Percentiles rank a stretch among this genome's conserved stretches.
Conservation (phyloP, 768 basidiomycete genomes). For the Harrya chromipes region DNA sequence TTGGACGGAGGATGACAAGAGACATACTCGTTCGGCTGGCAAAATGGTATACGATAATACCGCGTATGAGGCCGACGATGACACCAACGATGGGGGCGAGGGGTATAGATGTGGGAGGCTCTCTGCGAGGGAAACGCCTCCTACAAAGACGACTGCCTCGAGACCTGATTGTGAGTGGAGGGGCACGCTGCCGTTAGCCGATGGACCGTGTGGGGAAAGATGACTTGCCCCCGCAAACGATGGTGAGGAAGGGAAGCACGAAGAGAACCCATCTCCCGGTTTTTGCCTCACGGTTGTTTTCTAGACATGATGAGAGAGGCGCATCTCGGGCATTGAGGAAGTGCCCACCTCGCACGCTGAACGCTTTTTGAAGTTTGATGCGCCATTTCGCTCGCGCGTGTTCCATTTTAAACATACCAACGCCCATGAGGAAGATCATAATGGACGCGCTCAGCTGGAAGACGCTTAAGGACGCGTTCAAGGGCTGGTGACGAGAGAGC, state of each 20-base stretch:
- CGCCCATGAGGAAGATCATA: conserved; percentile 91
- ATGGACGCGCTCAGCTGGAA: conserved; percentile 69
- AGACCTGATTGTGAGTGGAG: conserved; percentile 52
- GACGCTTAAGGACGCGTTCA: conserved; percentile 41
- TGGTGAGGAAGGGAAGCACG: conserved; percentile 85
- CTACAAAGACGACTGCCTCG: conserved; percentile 92
- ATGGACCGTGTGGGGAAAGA: too few relatives aligned
- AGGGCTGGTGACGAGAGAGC: neutral
- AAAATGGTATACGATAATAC: conserved; percentile 76
- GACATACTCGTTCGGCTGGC: conserved; percentile 66
- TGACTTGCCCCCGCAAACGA: conserved; percentile 80
- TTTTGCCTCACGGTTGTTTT: conserved; percentile 45
- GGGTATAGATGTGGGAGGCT: conserved; percentile 81
- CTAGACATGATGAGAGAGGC: conserved; percentile 19
- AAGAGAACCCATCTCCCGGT: conserved; percentile 86
- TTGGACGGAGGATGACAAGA: neutral
- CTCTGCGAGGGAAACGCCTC: conserved; percentile 87
- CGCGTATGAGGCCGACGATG: conserved; percentile 69
- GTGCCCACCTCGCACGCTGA: conserved; percentile 54
- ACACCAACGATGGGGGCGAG: conserved; percentile 87
- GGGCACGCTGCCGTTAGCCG: neutral
- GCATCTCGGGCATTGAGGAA: neutral
- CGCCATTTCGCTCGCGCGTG: conserved; percentile 93
- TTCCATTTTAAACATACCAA: conserved; percentile 96
- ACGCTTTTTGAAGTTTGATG: conserved; percentile 79